These are phyloP conservation scores for Xanthoceras sorbifolium DNA, from an alignment of 345 rosid species.

Conservation along the genomic window DNA sequence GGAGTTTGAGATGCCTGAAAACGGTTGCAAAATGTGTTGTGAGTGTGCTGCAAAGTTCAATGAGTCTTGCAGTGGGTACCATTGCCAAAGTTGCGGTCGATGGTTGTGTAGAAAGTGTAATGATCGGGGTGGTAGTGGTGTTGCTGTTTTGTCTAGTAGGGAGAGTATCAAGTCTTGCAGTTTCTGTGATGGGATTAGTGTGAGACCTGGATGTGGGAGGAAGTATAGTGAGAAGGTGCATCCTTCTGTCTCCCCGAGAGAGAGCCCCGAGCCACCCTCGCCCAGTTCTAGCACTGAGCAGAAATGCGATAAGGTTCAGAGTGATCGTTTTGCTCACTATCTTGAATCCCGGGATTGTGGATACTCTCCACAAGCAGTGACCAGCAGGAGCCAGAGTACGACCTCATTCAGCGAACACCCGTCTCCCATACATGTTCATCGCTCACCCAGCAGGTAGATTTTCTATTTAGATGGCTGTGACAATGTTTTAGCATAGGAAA, in stretches of 20 bases:
- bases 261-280: conserved; percentile 69
- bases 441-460: conserved; percentile 67
- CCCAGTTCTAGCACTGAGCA: conserved; percentile 39
- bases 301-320: conserved; percentile 32
- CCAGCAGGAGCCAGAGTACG: conserved; percentile 44
- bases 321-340: conserved; percentile 43
- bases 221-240: conserved; percentile 73
- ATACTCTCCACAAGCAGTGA: conserved; percentile 35
- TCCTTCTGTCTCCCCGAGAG: conserved; percentile 57
- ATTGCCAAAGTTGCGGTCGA: conserved; percentile 65
- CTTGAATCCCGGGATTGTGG: conserved; percentile 59
- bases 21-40: conserved; percentile 45
- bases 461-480: not conserved
- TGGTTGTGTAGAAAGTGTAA: conserved; percentile 59
- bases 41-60: conserved; percentile 46
- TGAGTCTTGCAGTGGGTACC: conserved; percentile 37
- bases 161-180: conserved; percentile 51
- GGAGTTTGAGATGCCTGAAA: conserved; percentile 49
- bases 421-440: conserved; percentile 44
- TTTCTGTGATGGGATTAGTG: conserved; percentile 51
- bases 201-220: conserved; percentile 42
- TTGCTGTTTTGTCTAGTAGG: conserved; percentile 18
- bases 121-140: conserved; percentile 25
- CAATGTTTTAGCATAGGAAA: not conserved
- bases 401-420: conserved; percentile 46